Conservation (phyloP, 768 basidiomycete genomes). For the Tulasnella sp. region DNA sequence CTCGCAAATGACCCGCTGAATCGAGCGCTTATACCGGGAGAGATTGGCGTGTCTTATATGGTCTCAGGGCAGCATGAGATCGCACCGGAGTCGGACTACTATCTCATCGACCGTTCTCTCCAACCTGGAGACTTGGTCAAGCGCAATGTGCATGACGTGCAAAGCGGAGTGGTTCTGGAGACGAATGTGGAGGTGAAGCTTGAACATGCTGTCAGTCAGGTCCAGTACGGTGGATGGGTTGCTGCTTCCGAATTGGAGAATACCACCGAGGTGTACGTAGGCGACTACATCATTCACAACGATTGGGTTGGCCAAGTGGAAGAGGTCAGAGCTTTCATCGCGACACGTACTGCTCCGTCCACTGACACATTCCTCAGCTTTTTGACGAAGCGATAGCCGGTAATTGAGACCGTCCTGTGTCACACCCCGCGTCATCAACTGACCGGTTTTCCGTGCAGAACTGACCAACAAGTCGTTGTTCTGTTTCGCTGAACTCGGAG, state of each 20-base stretch:
- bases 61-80: constrained; percentile 50
- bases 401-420: background rate
- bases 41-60: constrained; percentile 71
- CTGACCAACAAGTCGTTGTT: constrained; percentile 53
- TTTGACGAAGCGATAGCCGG: constrained; percentile 67
- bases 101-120: constrained; percentile 64
- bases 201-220: constrained; percentile 59
- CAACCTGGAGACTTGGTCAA: constrained; percentile 76
- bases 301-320: constrained; percentile 89
- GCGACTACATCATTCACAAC: constrained; percentile 69
- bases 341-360: background rate
- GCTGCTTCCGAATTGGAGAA: constrained; percentile 44
- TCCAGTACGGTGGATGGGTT: constrained; percentile 52
- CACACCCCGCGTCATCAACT: background rate
- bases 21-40: constrained; percentile 62
- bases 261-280: constrained; percentile 48
- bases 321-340: constrained; percentile 43
- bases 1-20: constrained; percentile 48
- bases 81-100: constrained; percentile 53
- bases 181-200: constrained; percentile 53
- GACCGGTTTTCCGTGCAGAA: constrained; percentile 26
- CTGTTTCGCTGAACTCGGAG: constrained; percentile 64
- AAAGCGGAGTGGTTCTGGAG: constrained; percentile 62
- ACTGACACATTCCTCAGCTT: constrained; percentile 36
- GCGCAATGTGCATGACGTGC: constrained; percentile 57